phyloP scores from a whole-genome alignment of 1,284 basidiomycete genomes.

The Megacollybia platyphylla region DNA sequence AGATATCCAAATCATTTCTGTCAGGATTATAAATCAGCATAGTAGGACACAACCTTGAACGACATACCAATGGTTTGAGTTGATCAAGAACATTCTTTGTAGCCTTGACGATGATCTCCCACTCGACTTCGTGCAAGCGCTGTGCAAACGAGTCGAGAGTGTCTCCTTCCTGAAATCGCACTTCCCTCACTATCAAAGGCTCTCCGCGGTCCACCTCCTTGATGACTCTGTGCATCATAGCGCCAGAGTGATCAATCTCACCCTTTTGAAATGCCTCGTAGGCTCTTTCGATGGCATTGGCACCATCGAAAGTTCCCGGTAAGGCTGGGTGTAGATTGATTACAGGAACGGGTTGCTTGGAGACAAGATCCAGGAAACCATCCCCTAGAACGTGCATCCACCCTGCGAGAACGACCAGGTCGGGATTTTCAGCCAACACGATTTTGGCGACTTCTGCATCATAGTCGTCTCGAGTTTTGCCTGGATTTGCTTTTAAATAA shows the following conservation, averaged over 20 bases:
- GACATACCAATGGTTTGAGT: conserved; percentile 7
- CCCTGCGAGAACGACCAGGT: conserved; percentile 87
- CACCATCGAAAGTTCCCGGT: conserved; percentile 90
- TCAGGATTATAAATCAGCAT: too few species aligned
- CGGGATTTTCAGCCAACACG: conserved; percentile 57
- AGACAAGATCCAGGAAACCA: conserved; percentile 39
- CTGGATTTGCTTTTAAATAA: conserved; percentile 66
- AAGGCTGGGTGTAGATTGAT: conserved; percentile 97
- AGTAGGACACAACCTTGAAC: too few species aligned
- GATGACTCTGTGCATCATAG: conserved; percentile 93
- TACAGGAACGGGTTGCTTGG: conserved; percentile 54
- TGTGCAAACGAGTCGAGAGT: conserved; percentile 64
- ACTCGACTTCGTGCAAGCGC: conserved; percentile 77
- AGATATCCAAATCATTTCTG: too few species aligned
- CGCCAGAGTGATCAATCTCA: conserved; percentile 68
- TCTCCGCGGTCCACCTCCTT: conserved; percentile 89
- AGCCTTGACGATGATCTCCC: conserved; percentile 85
- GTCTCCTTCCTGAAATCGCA: conserved; percentile 69
- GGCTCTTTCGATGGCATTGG: conserved; percentile 81
- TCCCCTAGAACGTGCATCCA: conserved; percentile 91
- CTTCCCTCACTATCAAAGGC: conserved; percentile 72
- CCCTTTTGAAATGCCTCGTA: conserved; percentile 82
- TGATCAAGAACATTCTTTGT: conserved; percentile 57
- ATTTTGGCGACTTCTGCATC: conserved; percentile 73
- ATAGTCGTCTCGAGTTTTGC: conserved; percentile 74